Base-by-base conservation (phyloP, 805 yeast genomes). In the Metschnikowia santaceciliae region DNA sequence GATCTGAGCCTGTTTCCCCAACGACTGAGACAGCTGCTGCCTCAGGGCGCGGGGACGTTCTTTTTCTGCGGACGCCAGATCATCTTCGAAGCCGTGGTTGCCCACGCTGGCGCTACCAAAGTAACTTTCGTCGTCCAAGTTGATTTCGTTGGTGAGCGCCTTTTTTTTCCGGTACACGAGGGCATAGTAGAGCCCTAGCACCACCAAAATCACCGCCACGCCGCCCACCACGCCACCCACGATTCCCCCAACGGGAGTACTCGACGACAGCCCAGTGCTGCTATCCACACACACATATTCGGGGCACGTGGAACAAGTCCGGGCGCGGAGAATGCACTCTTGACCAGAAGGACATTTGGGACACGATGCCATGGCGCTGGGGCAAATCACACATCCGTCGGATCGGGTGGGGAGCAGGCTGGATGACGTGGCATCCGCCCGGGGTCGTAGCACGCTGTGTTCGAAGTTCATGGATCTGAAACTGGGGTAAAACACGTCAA, bases 221-320 rank as follows among this genome's bases (percentile, higher is more conserved):
- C 86, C 84, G 17, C 88, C 91, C 2, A 82, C 77, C 1, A 84
- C 83, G 23, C 90, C 91, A 20, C 90, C 92, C 0, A 84, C 87
- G 19, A 85, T 77, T 6, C 83, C 88, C 5, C 89, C 74, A 13
- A 51, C 46, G 10, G 35, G 38, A 6, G 51, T 15, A 32, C 48
- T 42, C 5, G 50, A 30, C n/a, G 48, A 22, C 36, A 42, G 36
- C 10, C 42, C 32, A 5, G 51, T 13, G 26, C 39, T 15, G 17
- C 32, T 26, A 15, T 39, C 46, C 46, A 51, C 51, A 17, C 61
- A 58, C 22, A 47, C 47, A 39, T 50, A 54, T 33, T 50, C 39
- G 6, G 59, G 50, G 32, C 61, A 58, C 40, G 47, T 15, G 19
- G 46, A n/a, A 30, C 59, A 54, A 15, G 61, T 58, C 6, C 55